Evolutionary conservation across 805 yeast genomes (phyloP).

Genomic region (Barnettozyma salicaria): DNA sequence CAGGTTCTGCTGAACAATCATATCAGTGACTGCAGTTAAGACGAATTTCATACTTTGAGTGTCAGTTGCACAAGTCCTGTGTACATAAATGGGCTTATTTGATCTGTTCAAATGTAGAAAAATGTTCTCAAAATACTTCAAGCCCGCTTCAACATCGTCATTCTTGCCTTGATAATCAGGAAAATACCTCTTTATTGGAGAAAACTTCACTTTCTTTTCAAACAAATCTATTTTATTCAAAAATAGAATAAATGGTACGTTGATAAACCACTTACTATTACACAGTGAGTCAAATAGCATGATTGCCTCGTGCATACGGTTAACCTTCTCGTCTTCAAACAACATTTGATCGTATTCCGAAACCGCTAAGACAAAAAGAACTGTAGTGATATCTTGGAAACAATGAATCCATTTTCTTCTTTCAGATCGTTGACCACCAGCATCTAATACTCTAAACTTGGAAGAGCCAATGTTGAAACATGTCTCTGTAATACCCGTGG

Average conservation of each 20-base stretch:
- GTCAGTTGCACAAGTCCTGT: constrained; percentile 95
- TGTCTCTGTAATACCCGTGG: constrained; percentile 92
- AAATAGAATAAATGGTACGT: constrained; percentile 85
- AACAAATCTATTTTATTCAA: constrained; percentile 84
- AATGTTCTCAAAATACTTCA: constrained; percentile 61
- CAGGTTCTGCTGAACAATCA: constrained; percentile 78
- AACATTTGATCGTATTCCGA: constrained; percentile 89
- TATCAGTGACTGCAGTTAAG: constrained; percentile 85
- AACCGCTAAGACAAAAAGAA: constrained; percentile 81
- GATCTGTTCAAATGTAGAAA: constrained; percentile 59
- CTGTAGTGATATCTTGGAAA: constrained; percentile 83
- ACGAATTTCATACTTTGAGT: constrained; percentile 84
- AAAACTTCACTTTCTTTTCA: constrained; percentile 56
- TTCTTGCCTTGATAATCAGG: constrained; percentile 72
- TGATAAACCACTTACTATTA: constrained; percentile 77
- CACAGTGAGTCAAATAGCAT: constrained; percentile 77
- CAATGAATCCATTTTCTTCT: constrained; percentile 93
- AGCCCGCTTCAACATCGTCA: constrained; percentile 58
- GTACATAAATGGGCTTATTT: constrained; percentile 77
- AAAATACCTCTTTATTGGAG: constrained; percentile 66
- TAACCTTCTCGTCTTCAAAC: constrained; percentile 84
- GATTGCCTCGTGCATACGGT: constrained; percentile 87
- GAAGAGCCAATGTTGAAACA: constrained; percentile 61
- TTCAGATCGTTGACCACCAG: constrained; percentile 94
- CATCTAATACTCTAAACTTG: constrained; percentile 78